Base-by-base conservation (phyloP, 2,329 filamentous ascomycete genomes). In the Colletotrichum somersetense region DNA sequence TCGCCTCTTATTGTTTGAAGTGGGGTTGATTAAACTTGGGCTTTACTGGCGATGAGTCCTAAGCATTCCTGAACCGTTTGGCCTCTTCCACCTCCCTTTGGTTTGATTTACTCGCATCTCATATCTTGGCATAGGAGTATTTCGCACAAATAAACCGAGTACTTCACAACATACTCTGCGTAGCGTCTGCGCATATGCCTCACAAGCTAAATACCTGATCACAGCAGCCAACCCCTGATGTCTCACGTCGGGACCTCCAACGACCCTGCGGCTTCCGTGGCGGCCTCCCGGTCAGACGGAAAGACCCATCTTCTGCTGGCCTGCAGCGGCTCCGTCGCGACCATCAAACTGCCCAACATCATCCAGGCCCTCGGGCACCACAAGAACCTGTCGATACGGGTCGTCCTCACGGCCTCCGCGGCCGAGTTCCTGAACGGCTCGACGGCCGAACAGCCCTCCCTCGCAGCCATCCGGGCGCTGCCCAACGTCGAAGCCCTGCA, bases 401-500 rank as follows among this genome's bases (percentile, higher is more conserved):
- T 98, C 65, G 84, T 98, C 71, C 87, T 98, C 72, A 97, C 95
- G 3, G 82, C 88, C 42, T 90, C 91, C 1, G 93, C 96, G 0
- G 83, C 87, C 33, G 87, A 91, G 40, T 98, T 98, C 80, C 89
- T 98, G 0, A 85, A 85, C 16, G 93, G 92, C 38, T 93, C 97
- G 79, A 89, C 90, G 44, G 78, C 81, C 3, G 95, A 98, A 80
- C 94, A 98, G 80, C 94, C 95, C 0, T 84, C 87, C 0, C 80
- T 96, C 2, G 82, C 85, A 0, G 81, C 87, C 0, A 83, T 98
- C 5, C 81, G 84, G 16, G 76, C 81, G 3, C 81, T 93, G 6
- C 89, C 91, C 3, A 91, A 92, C 74, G 93, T 98, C 8, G 94
- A 97, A 55, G 93, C 87, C 26, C 87, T 98, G 59, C 95, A 97